phyloP scores from a whole-genome alignment of 1,139 yeast species.

The Blastobotrys malaysiensis region DNA sequence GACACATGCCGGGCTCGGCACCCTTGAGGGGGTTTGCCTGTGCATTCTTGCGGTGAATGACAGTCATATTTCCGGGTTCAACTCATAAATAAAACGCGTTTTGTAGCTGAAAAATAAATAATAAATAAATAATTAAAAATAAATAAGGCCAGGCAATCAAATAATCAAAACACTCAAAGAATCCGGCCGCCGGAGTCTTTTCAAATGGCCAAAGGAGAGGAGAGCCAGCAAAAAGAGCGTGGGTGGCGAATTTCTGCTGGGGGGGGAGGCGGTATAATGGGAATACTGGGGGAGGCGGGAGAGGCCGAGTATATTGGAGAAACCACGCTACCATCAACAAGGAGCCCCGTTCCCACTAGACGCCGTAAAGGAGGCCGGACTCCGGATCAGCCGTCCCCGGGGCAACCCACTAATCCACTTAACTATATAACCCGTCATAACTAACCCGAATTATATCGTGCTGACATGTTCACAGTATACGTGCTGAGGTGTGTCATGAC shows the following conservation, averaged over 20 bases:
- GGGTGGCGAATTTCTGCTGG: background rate
- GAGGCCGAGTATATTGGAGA: background rate
- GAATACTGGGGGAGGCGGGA: background rate
- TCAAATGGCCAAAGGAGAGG: background rate
- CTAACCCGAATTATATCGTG: too few relatives aligned
- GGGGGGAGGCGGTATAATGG: background rate
- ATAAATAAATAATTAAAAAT: background rate
- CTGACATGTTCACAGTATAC: too few relatives aligned
- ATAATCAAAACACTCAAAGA: background rate
- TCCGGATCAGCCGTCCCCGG: background rate
- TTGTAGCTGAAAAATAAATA: background rate
- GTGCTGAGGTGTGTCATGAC: too few relatives aligned
- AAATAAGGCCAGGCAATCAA: background rate
- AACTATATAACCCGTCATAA: too few relatives aligned
- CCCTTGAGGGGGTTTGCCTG: conserved; percentile 28
- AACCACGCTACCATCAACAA: background rate
- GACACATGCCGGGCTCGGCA: conserved; percentile 38
- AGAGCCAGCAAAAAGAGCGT: background rate
- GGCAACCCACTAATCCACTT: too few relatives aligned
- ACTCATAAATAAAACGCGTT: background rate
- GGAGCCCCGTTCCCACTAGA: background rate
- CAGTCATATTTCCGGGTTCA: conserved; percentile 27
- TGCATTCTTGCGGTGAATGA: conserved; percentile 34
- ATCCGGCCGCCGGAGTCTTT: background rate
- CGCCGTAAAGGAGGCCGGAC: too few relatives aligned